phyloP scores from a whole-genome alignment of 805 yeast species.

The Komagataella pastoris region DNA sequence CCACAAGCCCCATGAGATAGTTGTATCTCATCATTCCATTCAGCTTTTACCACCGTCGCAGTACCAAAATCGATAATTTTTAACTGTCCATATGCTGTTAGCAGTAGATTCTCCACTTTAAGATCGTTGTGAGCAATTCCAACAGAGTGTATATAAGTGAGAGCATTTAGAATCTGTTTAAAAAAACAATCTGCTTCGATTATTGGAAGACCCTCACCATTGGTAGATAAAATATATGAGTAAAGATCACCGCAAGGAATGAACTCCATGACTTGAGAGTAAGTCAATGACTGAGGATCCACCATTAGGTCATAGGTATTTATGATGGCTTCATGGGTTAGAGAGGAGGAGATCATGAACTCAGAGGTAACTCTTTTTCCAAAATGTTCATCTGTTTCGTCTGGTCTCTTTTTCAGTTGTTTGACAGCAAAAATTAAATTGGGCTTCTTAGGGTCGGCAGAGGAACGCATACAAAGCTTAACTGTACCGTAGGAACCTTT shows the following conservation, averaged over 20 bases:
- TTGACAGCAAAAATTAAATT: constrained; percentile 57
- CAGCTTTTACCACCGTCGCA: constrained; percentile 79
- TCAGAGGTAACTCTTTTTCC: constrained; percentile 75
- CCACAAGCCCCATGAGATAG: constrained; percentile 69
- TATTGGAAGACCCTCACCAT: constrained; percentile 39
- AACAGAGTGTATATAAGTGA: constrained; percentile 74
- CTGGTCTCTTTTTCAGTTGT: constrained; percentile 51
- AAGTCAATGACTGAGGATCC: constrained; percentile 52
- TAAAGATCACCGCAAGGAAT: constrained; percentile 81
- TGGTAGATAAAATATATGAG: constrained; percentile 36
- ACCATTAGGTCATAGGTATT: constrained; percentile 72
- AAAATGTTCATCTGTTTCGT: constrained; percentile 44
- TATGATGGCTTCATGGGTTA: constrained; percentile 64
- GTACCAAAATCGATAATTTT: constrained; percentile 84
- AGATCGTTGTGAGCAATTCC: constrained; percentile 93
- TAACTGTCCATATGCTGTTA: constrained; percentile 52
- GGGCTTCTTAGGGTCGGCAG: constrained; percentile 13
- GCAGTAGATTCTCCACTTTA: constrained; percentile 75
- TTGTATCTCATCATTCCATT: constrained; percentile 72
- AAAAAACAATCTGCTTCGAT: constrained; percentile 80
- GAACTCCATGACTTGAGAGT: constrained; percentile 90
- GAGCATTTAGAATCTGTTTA: constrained; percentile 75
- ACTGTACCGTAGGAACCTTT: constrained; percentile 36
- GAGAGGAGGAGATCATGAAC: constrained; percentile 72
- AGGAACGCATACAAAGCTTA: constrained; percentile 17